phyloP scores from a whole-genome alignment of 2,329 filamentous ascomycete species.

The Pseudopithomyces chartarum region DNA sequence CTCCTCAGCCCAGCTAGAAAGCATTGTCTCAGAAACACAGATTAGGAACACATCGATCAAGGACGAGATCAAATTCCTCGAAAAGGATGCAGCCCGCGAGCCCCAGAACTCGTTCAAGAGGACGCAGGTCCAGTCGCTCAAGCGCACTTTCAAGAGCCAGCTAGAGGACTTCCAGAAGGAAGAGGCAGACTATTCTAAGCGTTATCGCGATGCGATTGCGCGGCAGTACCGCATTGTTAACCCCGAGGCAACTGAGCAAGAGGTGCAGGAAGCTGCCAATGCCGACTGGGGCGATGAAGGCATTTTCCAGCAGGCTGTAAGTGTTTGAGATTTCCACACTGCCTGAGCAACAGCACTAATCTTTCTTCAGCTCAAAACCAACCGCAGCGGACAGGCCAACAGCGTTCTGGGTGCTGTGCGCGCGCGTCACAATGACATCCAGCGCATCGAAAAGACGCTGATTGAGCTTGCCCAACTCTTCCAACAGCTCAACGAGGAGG shows the following conservation, averaged over 20 bases:
- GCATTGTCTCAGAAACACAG: constrained; percentile 71
- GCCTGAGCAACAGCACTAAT: not conserved
- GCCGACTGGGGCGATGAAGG: constrained; percentile 78
- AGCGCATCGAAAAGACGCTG: constrained; percentile 78
- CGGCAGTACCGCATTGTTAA: constrained; percentile 83
- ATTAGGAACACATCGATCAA: constrained; percentile 76
- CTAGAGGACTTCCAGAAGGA: constrained; percentile 72
- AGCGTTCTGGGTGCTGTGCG: constrained; percentile 78
- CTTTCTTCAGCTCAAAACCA: constrained; percentile 67
- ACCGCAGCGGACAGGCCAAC: constrained; percentile 73
- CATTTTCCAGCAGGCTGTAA: constrained; percentile 81
- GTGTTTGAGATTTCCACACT: constrained; percentile 34
- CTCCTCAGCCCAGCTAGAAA: constrained; percentile 64
- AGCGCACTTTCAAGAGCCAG: constrained; percentile 73
- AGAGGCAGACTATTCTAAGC: constrained; percentile 71
- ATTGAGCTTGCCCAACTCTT: constrained; percentile 72
- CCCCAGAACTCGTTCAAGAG: constrained; percentile 68
- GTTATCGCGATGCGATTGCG: constrained; percentile 77
- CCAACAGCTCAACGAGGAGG: constrained; percentile 73
- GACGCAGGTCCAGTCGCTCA: constrained; percentile 71
- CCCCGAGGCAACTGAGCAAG: constrained; percentile 75
- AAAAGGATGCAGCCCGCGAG: constrained; percentile 71
- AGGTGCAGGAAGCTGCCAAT: constrained; percentile 71
- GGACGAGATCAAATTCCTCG: constrained; percentile 77
- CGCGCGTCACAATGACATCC: constrained; percentile 81